phyloP scores from a whole-genome alignment of 768 basidiomycete species.

The Boletus subparvulus region DNA sequence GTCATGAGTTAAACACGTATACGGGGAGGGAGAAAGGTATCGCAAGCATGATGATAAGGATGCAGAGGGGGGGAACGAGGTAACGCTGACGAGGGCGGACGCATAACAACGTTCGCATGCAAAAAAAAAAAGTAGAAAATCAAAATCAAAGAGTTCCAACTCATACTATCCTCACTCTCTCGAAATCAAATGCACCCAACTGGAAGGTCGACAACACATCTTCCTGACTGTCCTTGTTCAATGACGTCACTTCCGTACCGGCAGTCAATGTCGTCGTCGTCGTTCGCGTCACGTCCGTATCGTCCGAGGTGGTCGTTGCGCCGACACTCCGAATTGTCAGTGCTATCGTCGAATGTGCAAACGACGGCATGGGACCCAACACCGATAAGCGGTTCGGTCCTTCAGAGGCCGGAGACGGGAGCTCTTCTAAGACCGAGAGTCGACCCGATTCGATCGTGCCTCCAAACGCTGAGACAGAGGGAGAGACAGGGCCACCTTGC shows the following conservation, averaged over 20 bases:
- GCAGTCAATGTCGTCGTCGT: constrained; percentile 23
- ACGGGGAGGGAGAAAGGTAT: background rate
- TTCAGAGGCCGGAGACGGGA: constrained; percentile 10
- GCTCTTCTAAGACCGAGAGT: constrained; percentile 25
- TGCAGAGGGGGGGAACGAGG: background rate
- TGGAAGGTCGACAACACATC: constrained; percentile 10
- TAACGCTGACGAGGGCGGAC: constrained; percentile 11
- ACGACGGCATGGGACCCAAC: constrained; percentile 35
- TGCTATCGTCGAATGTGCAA: constrained; percentile 25
- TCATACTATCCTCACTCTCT: constrained; percentile 11
- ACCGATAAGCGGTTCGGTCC: constrained; percentile 27
- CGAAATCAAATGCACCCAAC: constrained; percentile 24
- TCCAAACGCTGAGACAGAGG: constrained; percentile 53
- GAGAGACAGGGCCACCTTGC: constrained; percentile 39
- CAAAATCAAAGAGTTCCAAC: background rate
- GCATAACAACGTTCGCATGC: background rate
- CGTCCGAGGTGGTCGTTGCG: constrained; percentile 31
- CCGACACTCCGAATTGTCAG: constrained; percentile 35
- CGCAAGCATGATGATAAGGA: constrained; percentile 9
- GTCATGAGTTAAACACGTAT: background rate
- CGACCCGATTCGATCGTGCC: constrained; percentile 16
- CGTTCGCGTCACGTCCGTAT: constrained; percentile 29
- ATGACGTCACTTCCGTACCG: constrained; percentile 9
- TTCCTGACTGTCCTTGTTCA: constrained; percentile 13
- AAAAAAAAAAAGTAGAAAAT: background rate